phyloP scores from a whole-genome alignment of 352 stramenopile species.

The Lagenidium sp. region DNA sequence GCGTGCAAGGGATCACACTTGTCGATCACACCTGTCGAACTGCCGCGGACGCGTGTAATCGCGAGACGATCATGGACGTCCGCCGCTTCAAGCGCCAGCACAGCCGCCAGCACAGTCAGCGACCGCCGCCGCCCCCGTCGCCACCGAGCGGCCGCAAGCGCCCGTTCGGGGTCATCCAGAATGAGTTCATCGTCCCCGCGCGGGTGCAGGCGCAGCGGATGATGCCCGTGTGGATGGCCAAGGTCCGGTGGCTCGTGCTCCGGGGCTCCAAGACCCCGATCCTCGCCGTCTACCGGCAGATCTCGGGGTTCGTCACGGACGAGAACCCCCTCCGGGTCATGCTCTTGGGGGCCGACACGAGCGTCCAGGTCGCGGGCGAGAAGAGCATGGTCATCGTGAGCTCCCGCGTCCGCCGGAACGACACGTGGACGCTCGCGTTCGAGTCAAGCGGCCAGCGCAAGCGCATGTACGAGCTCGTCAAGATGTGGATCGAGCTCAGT shows the following conservation, averaged over 20 bases:
- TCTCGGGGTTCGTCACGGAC: slow-evolving; percentile 17
- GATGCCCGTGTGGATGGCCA: slow-evolving; percentile 43
- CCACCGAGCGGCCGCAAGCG: slow-evolving; percentile 4
- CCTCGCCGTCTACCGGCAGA: slow-evolving; percentile 38
- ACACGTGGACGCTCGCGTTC: slow-evolving; percentile 44
- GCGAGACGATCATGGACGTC: slow-evolving; percentile 18
- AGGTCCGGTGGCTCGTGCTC: slow-evolving; percentile 43
- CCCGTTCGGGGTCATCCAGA: slow-evolving; percentile 26
- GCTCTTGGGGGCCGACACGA: slow-evolving; percentile 39
- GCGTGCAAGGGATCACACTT: no score
- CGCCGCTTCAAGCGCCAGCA: slow-evolving; percentile 9
- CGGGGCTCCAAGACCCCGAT: slow-evolving; percentile 52
- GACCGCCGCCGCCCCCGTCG: no score
- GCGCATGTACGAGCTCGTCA: slow-evolving; percentile 40
- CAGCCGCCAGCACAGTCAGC: background rate
- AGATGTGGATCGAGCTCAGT: slow-evolving; percentile 44
- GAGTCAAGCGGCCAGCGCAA: slow-evolving; percentile 27
- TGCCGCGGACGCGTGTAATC: no score
- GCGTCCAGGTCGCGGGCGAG: slow-evolving; percentile 26
- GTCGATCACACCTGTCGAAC: no score
- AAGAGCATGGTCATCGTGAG: slow-evolving; percentile 39
- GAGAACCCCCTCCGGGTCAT: slow-evolving; percentile 38
- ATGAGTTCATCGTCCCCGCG: slow-evolving; percentile 36
- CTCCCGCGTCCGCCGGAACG: slow-evolving; percentile 38
- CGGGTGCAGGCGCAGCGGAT: slow-evolving; percentile 38